Percentiles rank a stretch among this genome's conserved stretches.
Evolutionary conservation across 345 rosid species (phyloP).

Genomic region (Eucalyptus virginea): DNA sequence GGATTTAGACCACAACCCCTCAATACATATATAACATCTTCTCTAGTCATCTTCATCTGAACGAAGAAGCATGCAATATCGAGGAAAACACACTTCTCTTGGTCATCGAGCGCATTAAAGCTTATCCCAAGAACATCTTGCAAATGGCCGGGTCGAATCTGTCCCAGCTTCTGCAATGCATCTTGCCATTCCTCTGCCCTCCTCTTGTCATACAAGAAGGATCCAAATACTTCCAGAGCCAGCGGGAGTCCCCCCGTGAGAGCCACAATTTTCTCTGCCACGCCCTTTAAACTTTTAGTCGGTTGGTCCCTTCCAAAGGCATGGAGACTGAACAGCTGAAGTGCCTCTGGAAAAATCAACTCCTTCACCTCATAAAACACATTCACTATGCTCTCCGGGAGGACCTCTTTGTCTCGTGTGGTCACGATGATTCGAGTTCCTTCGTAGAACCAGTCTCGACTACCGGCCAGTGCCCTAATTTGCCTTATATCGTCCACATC

Average conservation of each 20-base stretch:
- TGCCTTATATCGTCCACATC: slow-evolving; percentile 37
- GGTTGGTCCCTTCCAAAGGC: slow-evolving; percentile 52
- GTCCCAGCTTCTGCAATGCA: slow-evolving; percentile 28
- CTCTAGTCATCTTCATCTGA: slow-evolving; percentile 22
- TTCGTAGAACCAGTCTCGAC: slow-evolving; percentile 23
- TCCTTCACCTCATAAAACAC: slow-evolving; percentile 30
- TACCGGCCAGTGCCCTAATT: slow-evolving; percentile 28
- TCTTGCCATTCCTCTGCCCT: slow-evolving; percentile 34
- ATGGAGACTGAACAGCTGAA: slow-evolving; percentile 45
- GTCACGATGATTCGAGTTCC: slow-evolving; percentile 53
- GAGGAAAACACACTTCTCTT: slow-evolving; percentile 40
- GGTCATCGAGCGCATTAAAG: slow-evolving; percentile 29
- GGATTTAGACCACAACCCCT: slow-evolving; percentile 50
- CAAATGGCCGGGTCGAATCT: slow-evolving; percentile 11
- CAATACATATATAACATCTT: slow-evolving; percentile 31
- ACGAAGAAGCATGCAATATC: slow-evolving; percentile 64
- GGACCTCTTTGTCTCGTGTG: slow-evolving; percentile 29
- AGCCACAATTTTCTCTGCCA: slow-evolving; percentile 31
- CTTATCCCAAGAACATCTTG: slow-evolving; percentile 41
- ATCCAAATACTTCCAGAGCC: slow-evolving; percentile 73
- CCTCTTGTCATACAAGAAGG: slow-evolving; percentile 37
- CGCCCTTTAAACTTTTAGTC: neutral
- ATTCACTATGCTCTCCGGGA: slow-evolving; percentile 10
- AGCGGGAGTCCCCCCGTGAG: slow-evolving; percentile 44
- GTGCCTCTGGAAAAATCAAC: slow-evolving; percentile 17